phyloP scores from a whole-genome alignment of 208 protist genomes.

The Trichomonas tenax region DNA sequence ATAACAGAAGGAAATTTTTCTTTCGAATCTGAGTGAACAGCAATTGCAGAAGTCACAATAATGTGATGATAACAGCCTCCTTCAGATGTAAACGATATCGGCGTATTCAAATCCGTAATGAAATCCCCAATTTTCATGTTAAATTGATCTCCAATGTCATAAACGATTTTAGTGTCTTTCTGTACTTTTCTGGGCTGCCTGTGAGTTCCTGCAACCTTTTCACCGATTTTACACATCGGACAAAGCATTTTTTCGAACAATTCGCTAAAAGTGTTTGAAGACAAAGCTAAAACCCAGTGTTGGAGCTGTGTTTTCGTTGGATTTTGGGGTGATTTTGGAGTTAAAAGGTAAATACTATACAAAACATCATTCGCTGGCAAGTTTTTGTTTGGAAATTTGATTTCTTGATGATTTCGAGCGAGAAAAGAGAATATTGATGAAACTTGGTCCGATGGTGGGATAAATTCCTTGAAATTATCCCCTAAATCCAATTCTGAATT shows the following conservation, averaged over 20 bases:
- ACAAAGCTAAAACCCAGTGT: neutral
- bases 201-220: neutral
- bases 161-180: neutral
- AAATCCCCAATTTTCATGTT: neutral
- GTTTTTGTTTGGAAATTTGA: neutral
- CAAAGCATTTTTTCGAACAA: neutral
- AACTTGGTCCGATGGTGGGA: neutral
- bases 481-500: neutral
- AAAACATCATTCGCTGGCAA: neutral
- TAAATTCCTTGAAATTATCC: neutral
- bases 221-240: neutral
- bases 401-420: neutral
- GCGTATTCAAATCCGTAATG: neutral
- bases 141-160: neutral
- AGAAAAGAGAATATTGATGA: neutral
- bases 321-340: neutral
- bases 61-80: neutral
- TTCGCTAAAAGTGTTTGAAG: neutral
- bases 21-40: neutral
- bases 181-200: neutral
- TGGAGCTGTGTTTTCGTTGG: neutral
- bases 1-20: neutral
- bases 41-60: neutral
- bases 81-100: neutral
- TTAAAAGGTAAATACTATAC: neutral